Evolutionary conservation across 345 rosid genomes (phyloP).

Genomic region (Bretschneidera sinensis): DNA sequence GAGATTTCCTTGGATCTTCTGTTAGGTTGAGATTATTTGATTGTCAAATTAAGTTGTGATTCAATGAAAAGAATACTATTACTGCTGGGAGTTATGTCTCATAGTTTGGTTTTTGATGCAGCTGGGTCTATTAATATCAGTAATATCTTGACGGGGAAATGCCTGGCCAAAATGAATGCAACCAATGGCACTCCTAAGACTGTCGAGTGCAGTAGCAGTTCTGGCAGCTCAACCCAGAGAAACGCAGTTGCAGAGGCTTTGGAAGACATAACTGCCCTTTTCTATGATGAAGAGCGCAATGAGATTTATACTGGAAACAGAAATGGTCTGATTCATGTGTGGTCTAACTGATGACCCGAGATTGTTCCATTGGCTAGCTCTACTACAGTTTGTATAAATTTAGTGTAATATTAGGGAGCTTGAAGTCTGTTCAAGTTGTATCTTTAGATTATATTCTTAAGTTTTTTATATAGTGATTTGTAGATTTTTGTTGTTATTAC

Average conservation of each 20-base stretch:
- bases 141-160: conserved; percentile 93
- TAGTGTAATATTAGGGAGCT: neutral
- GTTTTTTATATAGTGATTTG: neutral
- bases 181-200: conserved; percentile 48
- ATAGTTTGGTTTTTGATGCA: conserved; percentile 27
- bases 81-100: neutral
- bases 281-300: conserved; percentile 88
- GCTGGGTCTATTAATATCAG: conserved; percentile 91
- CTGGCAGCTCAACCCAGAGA: conserved; percentile 44
- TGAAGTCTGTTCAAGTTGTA: neutral
- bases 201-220: conserved; percentile 37
- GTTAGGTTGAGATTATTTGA: neutral
- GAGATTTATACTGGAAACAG: conserved; percentile 91
- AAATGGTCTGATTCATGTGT: conserved; percentile 78
- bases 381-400: neutral
- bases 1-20: neutral
- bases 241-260: conserved; percentile 70
- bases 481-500: neutral
- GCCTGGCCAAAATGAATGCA: conserved; percentile 81
- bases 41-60: conserved; percentile 4
- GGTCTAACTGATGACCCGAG: conserved; percentile 67
- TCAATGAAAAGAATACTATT: neutral
- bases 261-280: conserved; percentile 89
- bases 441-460: neutral
- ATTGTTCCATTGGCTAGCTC: neutral